A percentile compares a stretch with the other conserved stretches of the same genome.
Evolutionary conservation across 2,329 filamentous ascomycete genomes (phyloP).

Genomic region (Thelonectria olida): DNA sequence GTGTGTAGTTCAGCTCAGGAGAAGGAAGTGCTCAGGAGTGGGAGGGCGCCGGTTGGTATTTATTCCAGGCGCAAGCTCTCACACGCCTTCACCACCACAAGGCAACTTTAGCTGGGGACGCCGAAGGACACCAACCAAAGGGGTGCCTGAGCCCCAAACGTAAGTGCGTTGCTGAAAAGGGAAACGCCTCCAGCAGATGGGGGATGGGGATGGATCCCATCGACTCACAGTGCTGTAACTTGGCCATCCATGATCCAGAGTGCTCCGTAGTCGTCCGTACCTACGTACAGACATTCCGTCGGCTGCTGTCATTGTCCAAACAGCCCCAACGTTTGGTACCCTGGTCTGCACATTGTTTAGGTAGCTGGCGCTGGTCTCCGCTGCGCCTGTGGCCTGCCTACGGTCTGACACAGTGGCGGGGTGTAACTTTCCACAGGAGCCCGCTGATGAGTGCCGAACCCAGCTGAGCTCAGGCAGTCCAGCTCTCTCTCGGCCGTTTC

Average conservation of each 20-base stretch:
- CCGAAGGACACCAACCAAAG: constrained; percentile 1
- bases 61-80: constrained; percentile 13
- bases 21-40: neutral
- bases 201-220: neutral
- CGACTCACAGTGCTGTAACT: neutral
- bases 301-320: neutral
- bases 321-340: constrained; percentile 9
- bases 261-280: too few species aligned
- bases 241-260: neutral
- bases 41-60: constrained; percentile 17
- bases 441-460: neutral
- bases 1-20: constrained; percentile 5
- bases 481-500: too few species aligned
- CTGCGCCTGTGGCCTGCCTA: neutral
- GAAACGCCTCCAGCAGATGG: constrained; percentile 14
- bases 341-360: neutral
- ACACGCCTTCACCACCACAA: neutral
- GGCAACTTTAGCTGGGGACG: constrained; percentile 2
- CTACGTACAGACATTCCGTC: neutral
- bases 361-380: constrained; percentile 3
- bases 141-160: constrained; percentile 13
- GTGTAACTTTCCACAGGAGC: too few species aligned
- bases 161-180: constrained; percentile 11
- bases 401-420: constrained; percentile 1
- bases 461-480: neutral